Evolutionary conservation across 208 protist species (phyloP).

Genomic region (Wallacemonas sp.): DNA sequence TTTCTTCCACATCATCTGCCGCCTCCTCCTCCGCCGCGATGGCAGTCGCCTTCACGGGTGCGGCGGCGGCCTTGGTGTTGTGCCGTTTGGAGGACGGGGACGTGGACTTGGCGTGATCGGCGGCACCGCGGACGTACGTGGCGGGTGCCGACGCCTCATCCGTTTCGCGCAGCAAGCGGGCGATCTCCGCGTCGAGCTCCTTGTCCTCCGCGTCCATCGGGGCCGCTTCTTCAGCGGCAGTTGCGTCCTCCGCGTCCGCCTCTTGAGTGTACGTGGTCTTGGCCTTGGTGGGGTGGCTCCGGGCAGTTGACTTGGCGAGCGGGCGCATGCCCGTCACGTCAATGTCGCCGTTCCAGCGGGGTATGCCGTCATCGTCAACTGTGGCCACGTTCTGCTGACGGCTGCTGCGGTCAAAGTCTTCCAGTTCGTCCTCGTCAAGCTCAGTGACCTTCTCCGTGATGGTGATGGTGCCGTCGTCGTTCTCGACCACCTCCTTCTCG

Average conservation of each 20-base stretch:
- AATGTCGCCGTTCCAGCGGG: slow-evolving; percentile 2
- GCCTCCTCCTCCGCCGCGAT: slow-evolving; percentile 20
- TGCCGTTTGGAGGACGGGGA: neutral
- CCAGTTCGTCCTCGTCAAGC: neutral
- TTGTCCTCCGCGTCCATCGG: slow-evolving; percentile 14
- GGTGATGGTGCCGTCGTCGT: neutral
- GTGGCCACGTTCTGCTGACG: too few species aligned
- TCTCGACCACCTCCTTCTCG: neutral
- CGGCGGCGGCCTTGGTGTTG: slow-evolving; percentile 7
- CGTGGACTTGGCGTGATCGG: neutral
- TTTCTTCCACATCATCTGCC: slow-evolving; percentile 28
- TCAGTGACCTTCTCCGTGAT: slow-evolving; percentile 1
- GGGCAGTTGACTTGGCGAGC: too few species aligned
- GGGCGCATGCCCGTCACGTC: slow-evolving; percentile 12
- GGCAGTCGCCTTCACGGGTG: neutral
- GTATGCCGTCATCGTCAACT: neutral
- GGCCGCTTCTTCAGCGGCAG: slow-evolving; percentile 37
- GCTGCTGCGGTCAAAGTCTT: too few species aligned
- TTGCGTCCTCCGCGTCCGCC: slow-evolving; percentile 31
- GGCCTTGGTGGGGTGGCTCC: too few species aligned
- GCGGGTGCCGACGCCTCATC: slow-evolving; percentile 6
- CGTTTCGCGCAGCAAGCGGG: slow-evolving; percentile 10
- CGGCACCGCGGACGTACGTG: neutral
- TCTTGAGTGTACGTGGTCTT: slow-evolving; percentile 15
- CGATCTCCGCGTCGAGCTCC: slow-evolving; percentile 16